Base-by-base conservation (phyloP, 306 rosid genomes). In the Geum urbanum region DNA sequence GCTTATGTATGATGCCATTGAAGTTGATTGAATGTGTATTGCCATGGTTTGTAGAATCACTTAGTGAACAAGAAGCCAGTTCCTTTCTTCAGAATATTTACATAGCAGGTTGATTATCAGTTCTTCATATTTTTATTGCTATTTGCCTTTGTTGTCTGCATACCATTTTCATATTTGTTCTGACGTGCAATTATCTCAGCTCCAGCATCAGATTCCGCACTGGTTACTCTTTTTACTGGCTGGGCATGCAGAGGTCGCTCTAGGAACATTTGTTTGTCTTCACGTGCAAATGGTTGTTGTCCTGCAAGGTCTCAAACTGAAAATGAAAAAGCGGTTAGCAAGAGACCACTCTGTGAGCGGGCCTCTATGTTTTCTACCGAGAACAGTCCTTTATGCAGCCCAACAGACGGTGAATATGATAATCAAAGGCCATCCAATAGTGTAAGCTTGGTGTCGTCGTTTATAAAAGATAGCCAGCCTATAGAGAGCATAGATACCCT, bases 1-100 rank as follows among this genome's bases (percentile, higher is more conserved):
- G 96, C 82, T 86, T 89, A 81, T 86, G 98, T 82, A 44, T 87
- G 95, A 89, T 92, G 98, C 96, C 98, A 53, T 67, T 92, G 80
- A 92, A 89, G 77, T 80, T 92, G 84, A 92, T 92, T 75, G 98
- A 92, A 76, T 87, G 90, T 37, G 90, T 92, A 74, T 77, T 92
- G 66, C 89, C 98, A 55, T 92, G 98, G 98, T 80, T 92, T 63
- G 84, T 84, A 53, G 84, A 86, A 72, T 89, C 95, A 47, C 77
- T 86, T 64, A 83, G 82, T 43, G 90, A 89, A 80, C 90, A 83
- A 61, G 90, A 92, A 75, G 91, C 88, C 53, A 81, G 78, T 70
- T 81, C 74, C 76, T 77, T 87, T 78, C 79, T 92, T 61, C 86
- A 74, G 77, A 92, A 89, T 82, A 86, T 92, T 85, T 87, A 79